phyloP scores from a whole-genome alignment of 495 filamentous ascomycete genomes.

The Penicillium dipodomyicola region DNA sequence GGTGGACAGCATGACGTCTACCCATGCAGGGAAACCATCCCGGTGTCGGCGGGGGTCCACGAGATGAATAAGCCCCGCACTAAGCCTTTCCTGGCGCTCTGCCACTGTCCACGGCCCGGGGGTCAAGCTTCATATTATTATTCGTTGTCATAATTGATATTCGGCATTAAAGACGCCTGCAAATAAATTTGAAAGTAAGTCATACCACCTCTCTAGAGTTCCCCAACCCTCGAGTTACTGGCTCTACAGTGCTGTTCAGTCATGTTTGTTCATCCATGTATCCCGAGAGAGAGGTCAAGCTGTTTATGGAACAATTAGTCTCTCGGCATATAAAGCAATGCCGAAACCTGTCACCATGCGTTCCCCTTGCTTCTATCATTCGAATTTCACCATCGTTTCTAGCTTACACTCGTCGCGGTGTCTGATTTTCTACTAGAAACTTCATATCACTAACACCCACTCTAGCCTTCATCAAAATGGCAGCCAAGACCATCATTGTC shows the following conservation, averaged over 20 bases:
- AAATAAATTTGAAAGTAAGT: neutral
- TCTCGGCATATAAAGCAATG: neutral
- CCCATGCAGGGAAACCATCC: neutral
- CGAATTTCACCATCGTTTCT: no score
- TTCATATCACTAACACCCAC: conserved; percentile 4
- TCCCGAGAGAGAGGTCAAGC: neutral
- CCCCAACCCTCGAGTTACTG: neutral
- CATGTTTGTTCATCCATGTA: neutral
- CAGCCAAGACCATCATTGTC: conserved; percentile 58
- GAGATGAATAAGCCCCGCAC: conserved; percentile 25
- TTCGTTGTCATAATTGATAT: neutral
- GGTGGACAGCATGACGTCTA: conserved; percentile 14
- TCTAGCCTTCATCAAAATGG: conserved; percentile 25
- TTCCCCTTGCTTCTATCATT: neutral
- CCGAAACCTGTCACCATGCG: neutral
- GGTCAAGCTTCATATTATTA: neutral
- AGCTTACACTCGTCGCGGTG: neutral
- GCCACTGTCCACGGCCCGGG: neutral
- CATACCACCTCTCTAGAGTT: neutral
- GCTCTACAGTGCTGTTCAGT: neutral
- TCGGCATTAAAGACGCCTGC: neutral
- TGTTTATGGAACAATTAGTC: neutral
- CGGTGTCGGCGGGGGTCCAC: conserved; percentile 4
- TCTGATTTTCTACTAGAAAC: neutral
- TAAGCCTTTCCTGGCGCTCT: neutral